Evolutionary conservation across 2,329 filamentous ascomycete species (phyloP), one percentile per base, ranked within the genome.

Genomic region (Achaetomium macrosporum): DNA sequence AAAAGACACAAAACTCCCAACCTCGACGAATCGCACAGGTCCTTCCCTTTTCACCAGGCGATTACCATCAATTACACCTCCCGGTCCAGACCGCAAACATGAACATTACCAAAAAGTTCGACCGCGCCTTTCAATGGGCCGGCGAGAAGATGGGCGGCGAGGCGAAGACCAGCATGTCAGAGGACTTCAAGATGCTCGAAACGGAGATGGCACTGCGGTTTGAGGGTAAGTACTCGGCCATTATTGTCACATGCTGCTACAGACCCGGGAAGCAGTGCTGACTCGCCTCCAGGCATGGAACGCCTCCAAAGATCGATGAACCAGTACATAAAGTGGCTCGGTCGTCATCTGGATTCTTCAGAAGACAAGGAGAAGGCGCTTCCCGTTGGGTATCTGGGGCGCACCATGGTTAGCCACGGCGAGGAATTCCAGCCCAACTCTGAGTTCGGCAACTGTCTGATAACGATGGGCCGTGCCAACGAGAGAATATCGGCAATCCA

Each of bases 121-220:
- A 91, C 73, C 87, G 92, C 66, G 85, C 95, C 76, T 95, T 92
- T 76, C 92, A 97, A 85, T 97, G 92, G 92, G 90, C 91, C 36
- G 90, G 90, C 62, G 92, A 97, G 75, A 89, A 91, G 73, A 96
- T 97, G 88, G 92, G 92, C 63, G 83, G 82, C 60, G 91, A 96
- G 72, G 81, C 85, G 72, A 93, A 90, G 74, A 96, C 92, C 10
- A 83, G 78, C 68, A 83, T 90, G 59, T 87, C 89, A 0, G 90
- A 97, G 48, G 87, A 96, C 65, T 97, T 97, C 79, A 95, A 88
- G 73, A 81, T 82, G 55, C 74, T 97, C 63, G 91, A 97, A 73
- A 77, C 82, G 51, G 92, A 97, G 73, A 97, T 97, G 90, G 78
- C 81, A 53, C 76, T 96, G 64, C 83, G 92, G 58, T 85, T 95